Conservation (phyloP, 1,139 yeast genomes). For the Taphrina wiesneri region DNA sequence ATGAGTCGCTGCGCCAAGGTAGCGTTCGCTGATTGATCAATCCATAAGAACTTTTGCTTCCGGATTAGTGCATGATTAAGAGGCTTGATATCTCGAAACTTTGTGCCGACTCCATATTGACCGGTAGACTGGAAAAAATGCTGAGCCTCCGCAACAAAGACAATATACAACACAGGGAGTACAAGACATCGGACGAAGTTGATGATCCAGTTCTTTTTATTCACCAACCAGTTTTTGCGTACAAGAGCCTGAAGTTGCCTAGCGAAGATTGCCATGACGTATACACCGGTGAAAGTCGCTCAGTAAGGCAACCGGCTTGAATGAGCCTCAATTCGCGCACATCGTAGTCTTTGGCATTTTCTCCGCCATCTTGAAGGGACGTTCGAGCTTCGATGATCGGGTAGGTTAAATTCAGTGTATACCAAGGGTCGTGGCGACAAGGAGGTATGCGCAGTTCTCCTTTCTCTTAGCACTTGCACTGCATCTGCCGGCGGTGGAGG, state of each 20-base stretch:
- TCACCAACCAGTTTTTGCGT: conserved; percentile 42
- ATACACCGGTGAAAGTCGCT: neutral
- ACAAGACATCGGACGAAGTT: conserved; percentile 44
- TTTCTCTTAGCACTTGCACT: no score
- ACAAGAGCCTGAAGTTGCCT: conserved; percentile 16
- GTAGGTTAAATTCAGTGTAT: no score
- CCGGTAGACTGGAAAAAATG: conserved; percentile 45
- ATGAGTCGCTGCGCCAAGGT: conserved; percentile 44
- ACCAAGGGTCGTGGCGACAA: neutral
- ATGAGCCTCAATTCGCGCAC: neutral
- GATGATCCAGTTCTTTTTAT: conserved; percentile 44
- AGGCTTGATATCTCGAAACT: conserved; percentile 41
- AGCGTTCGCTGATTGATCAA: conserved; percentile 41
- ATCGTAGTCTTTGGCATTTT: neutral
- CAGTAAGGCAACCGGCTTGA: neutral
- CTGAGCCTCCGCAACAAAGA: conserved; percentile 45
- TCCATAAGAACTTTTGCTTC: conserved; percentile 43
- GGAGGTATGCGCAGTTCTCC: neutral
- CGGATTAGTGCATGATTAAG: conserved; percentile 42
- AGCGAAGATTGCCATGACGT: conserved; percentile 1
- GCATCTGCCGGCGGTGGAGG: neutral
- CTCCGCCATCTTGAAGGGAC: neutral
- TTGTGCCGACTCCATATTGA: conserved; percentile 45
- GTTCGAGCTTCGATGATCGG: no score
- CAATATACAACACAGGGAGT: conserved; percentile 44